Evolutionary conservation across 2,329 filamentous ascomycete species (phyloP).

Genomic region (Arthrobotrys sinensis): DNA sequence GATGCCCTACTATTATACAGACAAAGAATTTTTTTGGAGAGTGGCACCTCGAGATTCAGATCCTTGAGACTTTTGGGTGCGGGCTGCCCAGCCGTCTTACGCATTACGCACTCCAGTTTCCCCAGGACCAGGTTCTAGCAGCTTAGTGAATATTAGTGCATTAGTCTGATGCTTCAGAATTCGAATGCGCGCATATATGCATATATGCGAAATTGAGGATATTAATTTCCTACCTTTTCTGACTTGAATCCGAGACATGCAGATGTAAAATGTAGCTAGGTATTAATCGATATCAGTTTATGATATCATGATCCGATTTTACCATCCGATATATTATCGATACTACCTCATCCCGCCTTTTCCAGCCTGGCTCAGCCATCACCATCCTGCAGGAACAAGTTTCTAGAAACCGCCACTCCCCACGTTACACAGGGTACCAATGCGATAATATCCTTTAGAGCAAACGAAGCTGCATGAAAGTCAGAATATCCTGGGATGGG

Average conservation of each 20-base stretch:
- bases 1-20: too few species aligned
- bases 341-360: background rate
- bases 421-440: conserved; percentile 5
- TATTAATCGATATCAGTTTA: background rate
- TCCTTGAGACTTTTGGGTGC: too few species aligned
- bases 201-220: too few species aligned
- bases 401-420: conserved; percentile 14
- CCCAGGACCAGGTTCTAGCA: too few species aligned
- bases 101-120: too few species aligned
- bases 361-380: background rate
- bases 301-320: conserved; percentile 7
- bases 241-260: background rate
- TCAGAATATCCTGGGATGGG: background rate
- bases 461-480: conserved; percentile 18
- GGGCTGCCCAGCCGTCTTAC: too few species aligned
- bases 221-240: too few species aligned
- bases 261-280: background rate
- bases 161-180: too few species aligned
- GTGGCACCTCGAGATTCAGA: too few species aligned
- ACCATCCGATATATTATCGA: background rate
- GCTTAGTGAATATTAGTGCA: too few species aligned
- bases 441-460: background rate
- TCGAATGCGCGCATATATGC: too few species aligned
- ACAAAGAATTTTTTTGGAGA: too few species aligned
- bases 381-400: conserved; percentile 11